Evolutionary conservation across 148 eudicot genomes (phyloP).

Genomic region (Heliamphora exappendiculata): DNA sequence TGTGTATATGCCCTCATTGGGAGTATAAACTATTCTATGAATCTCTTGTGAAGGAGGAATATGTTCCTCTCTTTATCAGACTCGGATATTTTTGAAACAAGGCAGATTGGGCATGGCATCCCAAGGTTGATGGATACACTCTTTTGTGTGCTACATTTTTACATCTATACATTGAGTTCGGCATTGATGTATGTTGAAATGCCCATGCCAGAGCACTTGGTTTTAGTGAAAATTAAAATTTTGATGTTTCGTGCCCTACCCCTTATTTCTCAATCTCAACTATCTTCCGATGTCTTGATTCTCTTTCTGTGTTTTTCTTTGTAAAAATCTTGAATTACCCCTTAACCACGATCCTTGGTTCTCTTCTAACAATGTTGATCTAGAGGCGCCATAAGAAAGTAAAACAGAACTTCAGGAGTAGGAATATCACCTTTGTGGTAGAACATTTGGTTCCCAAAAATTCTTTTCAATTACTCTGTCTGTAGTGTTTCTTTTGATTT

Average conservation of each 20-base stretch:
- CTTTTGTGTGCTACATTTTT: neutral
- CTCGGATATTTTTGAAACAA: neutral
- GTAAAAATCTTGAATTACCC: neutral
- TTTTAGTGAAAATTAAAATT: neutral
- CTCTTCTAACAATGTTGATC: no score
- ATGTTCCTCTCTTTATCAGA: neutral
- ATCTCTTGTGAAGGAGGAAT: neutral
- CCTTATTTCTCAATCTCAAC: neutral
- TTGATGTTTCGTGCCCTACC: neutral
- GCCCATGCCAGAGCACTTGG: neutral
- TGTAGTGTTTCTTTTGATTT: neutral
- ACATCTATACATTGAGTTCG: neutral
- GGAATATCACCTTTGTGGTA: no score
- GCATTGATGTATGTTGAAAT: neutral
- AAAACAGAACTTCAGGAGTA: neutral
- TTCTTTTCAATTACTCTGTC: neutral
- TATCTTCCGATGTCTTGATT: neutral
- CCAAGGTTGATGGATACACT: neutral
- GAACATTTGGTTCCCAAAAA: neutral
- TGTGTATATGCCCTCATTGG: neutral
- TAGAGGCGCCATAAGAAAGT: neutral
- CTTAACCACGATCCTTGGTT: no score
- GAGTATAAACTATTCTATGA: neutral
- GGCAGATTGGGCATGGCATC: neutral
- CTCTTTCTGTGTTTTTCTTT: no score